Base-by-base conservation (phyloP, 148 eudicot species). In the Spergularia marina region DNA sequence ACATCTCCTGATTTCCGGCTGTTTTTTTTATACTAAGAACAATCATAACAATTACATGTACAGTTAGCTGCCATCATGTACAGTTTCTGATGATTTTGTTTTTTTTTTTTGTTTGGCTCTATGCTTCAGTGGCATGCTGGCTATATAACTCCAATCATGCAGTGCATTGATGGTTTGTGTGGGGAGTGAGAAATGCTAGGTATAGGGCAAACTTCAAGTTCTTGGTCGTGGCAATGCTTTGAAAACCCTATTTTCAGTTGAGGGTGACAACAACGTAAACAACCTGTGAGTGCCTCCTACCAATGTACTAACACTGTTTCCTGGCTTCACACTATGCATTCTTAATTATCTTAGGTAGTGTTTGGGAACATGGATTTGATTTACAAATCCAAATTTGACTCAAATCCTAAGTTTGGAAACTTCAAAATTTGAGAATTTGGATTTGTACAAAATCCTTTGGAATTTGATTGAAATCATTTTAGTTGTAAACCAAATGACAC, bases 161-260 rank as follows among this genome's bases (percentile, higher is more conserved):
- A 91, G 98, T 77, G 91, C 96, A 13, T 74, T 95, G 70, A 92
- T 95, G 97, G 98, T 92, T 70, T 95, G 98, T 80, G 96, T 92
- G 34, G 97, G 96, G 70, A 92, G 98, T 77, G 97, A 95, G 76
- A 95, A 92, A 82, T 94, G 98, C 65, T 90, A 96, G 21, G 88
- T 95, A 11, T 95, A 97, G 98, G 98, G 98, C 67, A 95, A 95
- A 83, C 90, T 95, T 65, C 98, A 95, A 80, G 91, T 95, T 75
- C 97, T 89, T 79, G 98, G 98, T 77, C 92, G 90, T 36, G 98
- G 98, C 34, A 95, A 97, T 44, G 97, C 98, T 23, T 81, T 95
- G 68, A 90, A 92, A 86, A 95, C 89, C 72, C 89, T 95, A 23
- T 90, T 95, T 78, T 87, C 97, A 55, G 88, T 88, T 25, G 82